Evolutionary conservation across 73 alveolate genomes (phyloP).

Genomic region (Effrenium voratum): DNA sequence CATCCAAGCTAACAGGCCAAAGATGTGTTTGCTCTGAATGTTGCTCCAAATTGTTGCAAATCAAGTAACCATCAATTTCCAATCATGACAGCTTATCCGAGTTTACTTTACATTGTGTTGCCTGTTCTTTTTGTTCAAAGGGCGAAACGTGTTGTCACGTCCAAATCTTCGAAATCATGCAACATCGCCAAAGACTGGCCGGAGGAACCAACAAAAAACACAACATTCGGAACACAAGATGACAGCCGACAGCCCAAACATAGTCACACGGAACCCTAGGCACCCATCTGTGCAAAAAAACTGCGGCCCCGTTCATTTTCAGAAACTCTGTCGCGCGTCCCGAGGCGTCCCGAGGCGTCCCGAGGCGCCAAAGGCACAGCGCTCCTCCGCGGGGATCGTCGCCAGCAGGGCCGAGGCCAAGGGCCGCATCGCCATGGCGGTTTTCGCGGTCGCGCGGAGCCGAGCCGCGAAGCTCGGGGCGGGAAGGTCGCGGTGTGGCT

Average conservation of each 20-base stretch:
- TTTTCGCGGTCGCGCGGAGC: too few species aligned
- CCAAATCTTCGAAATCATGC: not conserved
- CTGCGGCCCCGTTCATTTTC: not conserved
- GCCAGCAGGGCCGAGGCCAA: slow-evolving; percentile 56
- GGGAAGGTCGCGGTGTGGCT: too few species aligned
- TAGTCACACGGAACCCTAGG: not conserved
- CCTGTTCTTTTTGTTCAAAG: too few species aligned
- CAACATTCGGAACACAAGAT: not conserved
- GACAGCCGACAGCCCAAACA: not conserved
- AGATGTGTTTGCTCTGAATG: not conserved
- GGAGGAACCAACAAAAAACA: not conserved
- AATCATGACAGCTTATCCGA: not conserved
- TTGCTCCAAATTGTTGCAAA: not conserved
- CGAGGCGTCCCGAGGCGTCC: not conserved
- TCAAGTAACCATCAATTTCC: not conserved
- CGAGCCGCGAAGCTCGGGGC: too few species aligned
- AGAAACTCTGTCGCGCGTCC: not conserved
- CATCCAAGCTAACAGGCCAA: not conserved
- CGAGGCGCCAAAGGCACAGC: slow-evolving; percentile 15
- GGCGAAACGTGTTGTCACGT: too few species aligned
- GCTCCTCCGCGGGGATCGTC: not conserved
- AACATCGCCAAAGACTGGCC: not conserved
- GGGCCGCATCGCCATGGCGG: slow-evolving; percentile 3
- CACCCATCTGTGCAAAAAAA: not conserved
- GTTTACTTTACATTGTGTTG: too few species aligned